Evolutionary conservation across 192 early-diverging fungal genomes (phyloP).

Genomic region (Polychytrium aggregatum): DNA sequence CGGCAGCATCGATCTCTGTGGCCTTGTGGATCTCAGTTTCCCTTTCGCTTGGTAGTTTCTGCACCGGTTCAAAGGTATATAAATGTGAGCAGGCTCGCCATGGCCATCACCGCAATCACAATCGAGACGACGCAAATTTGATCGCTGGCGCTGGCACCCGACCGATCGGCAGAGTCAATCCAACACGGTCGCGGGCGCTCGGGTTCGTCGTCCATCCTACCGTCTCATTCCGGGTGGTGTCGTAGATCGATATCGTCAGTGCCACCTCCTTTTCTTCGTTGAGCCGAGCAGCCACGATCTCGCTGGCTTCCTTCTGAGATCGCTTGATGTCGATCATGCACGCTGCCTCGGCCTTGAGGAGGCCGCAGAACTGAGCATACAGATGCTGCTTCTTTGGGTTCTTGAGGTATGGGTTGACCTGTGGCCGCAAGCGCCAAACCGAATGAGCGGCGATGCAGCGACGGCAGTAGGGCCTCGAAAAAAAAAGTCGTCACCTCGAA

Average conservation of each 20-base stretch:
- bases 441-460: background rate
- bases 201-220: constrained; percentile 7
- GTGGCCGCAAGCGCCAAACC: background rate
- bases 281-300: constrained; percentile 31
- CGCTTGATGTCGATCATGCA: constrained; percentile 37
- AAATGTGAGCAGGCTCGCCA: too few relatives aligned
- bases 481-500: constrained; percentile 8
- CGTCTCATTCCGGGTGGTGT: constrained; percentile 45
- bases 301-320: constrained; percentile 31
- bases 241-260: constrained; percentile 37
- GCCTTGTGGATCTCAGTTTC: constrained; percentile 37
- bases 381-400: constrained; percentile 43
- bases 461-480: background rate
- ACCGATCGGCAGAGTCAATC: too few relatives aligned
- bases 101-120: too few relatives aligned
- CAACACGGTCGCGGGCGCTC: background rate
- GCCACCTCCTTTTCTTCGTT: constrained; percentile 38
- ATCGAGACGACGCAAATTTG: too few relatives aligned
- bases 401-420: constrained; percentile 39
- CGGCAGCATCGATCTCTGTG: constrained; percentile 41
- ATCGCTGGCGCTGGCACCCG: too few relatives aligned
- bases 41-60: constrained; percentile 32
- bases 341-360: constrained; percentile 27
- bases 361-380: constrained; percentile 30
- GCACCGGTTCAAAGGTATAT: too few relatives aligned